Evolutionary conservation across 208 protist species (phyloP).

Genomic region (Trypanosoma congolense): DNA sequence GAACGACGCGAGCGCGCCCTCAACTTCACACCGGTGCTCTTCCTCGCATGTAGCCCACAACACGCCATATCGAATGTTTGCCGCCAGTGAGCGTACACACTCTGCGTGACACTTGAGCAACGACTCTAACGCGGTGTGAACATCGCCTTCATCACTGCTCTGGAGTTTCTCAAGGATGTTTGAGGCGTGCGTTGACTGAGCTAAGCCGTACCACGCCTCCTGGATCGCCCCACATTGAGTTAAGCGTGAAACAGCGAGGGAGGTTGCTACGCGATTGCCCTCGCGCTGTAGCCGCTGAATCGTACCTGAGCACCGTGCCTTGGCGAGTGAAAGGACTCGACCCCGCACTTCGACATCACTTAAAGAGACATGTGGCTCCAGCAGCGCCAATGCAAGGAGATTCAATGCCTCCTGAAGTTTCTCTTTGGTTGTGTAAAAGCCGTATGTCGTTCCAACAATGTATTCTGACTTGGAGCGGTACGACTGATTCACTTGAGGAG

Average conservation of each 20-base stretch:
- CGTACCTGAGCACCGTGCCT: constrained; percentile 54
- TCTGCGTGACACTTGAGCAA: constrained; percentile 39
- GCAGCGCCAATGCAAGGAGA: constrained; percentile 57
- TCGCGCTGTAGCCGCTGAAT: constrained; percentile 71
- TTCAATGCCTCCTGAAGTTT: constrained; percentile 74
- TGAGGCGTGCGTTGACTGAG: constrained; percentile 54
- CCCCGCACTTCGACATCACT: constrained; percentile 63
- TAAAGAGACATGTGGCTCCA: constrained; percentile 54
- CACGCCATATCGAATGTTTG: constrained; percentile 35
- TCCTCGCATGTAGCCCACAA: constrained; percentile 87
- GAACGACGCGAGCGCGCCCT: constrained; percentile 39
- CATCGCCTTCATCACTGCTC: constrained; percentile 29
- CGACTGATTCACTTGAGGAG: constrained; percentile 64
- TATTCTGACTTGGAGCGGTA: constrained; percentile 44
- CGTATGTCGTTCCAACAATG: constrained; percentile 63
- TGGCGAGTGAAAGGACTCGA: constrained; percentile 59
- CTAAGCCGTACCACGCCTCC: constrained; percentile 75
- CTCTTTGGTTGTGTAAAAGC: constrained; percentile 85
- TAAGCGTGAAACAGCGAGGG: constrained; percentile 53
- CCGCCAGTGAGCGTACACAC: constrained; percentile 38
- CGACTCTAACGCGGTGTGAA: constrained; percentile 18
- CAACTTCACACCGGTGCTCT: constrained; percentile 47
- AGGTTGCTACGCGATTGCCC: constrained; percentile 69
- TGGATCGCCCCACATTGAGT: constrained; percentile 51
- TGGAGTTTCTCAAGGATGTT: constrained; percentile 68